Evolutionary conservation across 139 green algal genomes (phyloP).

Genomic region (Chlorella sp.): DNA sequence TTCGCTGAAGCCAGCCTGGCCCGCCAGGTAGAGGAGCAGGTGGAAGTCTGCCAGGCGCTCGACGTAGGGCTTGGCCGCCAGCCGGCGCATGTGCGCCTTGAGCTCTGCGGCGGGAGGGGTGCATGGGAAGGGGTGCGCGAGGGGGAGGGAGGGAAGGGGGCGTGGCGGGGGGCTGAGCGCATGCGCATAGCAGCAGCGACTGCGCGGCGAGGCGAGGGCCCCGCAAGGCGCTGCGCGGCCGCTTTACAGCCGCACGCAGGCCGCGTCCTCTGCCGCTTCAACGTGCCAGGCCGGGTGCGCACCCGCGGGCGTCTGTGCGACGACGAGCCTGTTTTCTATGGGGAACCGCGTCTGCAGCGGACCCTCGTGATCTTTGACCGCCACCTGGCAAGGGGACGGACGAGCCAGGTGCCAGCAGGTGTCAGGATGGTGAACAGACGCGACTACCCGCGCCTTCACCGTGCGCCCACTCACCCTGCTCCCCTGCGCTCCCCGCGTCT

Average conservation of each 20-base stretch:
- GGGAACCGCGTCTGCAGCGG: slow-evolving; percentile 76
- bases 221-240: background rate
- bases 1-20: slow-evolving; percentile 80
- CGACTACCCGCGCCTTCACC: too few relatives aligned
- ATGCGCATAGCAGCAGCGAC: background rate
- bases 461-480: too few relatives aligned
- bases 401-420: too few relatives aligned
- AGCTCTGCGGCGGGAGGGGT: slow-evolving; percentile 74
- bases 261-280: background rate
- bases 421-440: too few relatives aligned
- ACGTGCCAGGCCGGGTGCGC: background rate
- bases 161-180: background rate
- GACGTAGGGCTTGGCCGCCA: slow-evolving; percentile 59
- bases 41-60: slow-evolving; percentile 92
- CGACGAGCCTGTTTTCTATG: slow-evolving; percentile 93
- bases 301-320: slow-evolving; percentile 24
- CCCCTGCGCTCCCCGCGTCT: too few relatives aligned
- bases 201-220: background rate
- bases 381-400: too few relatives aligned
- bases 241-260: background rate
- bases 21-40: slow-evolving; percentile 92
- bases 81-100: slow-evolving; percentile 70
- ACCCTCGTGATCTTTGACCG: slow-evolving; percentile 91
- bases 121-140: too few relatives aligned
- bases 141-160: background rate